phyloP scores from a whole-genome alignment of 345 rosid species.

The Stellera chamaejasme region DNA sequence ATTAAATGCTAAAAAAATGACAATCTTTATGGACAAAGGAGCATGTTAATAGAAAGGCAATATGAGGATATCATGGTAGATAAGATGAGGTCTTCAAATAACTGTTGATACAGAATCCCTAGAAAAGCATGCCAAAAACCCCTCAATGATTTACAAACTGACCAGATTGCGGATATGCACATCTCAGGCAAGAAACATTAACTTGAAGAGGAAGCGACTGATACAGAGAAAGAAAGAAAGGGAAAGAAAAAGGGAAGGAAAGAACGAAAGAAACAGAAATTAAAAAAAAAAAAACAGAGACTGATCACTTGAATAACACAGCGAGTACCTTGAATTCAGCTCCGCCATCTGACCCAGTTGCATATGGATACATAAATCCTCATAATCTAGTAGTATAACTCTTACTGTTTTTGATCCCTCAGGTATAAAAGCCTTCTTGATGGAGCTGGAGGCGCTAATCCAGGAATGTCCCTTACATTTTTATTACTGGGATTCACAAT shows the following conservation, averaged over 20 bases:
- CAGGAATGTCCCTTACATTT: conserved; percentile 90
- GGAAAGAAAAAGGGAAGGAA: too few species aligned
- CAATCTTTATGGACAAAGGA: too few species aligned
- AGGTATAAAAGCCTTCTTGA: conserved; percentile 71
- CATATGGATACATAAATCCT: too few species aligned
- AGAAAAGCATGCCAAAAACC: too few species aligned
- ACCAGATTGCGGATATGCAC: conserved; percentile 30
- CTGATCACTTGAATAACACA: too few species aligned
- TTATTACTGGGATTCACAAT: conserved; percentile 87
- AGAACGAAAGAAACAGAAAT: too few species aligned
- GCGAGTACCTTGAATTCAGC: too few species aligned
- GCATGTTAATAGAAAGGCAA: too few species aligned
- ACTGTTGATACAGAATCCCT: conserved; percentile 3
- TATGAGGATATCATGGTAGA: too few species aligned
- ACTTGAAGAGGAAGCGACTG: not conserved
- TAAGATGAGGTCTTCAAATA: conserved; percentile 14
- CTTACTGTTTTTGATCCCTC: conserved; percentile 19
- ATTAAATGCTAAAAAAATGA: too few species aligned
- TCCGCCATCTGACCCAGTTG: too few species aligned
- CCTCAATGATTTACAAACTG: conserved; percentile 26
- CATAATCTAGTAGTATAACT: not conserved
- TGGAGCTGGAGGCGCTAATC: conserved; percentile 96
- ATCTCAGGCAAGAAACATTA: conserved; percentile 21
- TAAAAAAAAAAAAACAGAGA: too few species aligned
- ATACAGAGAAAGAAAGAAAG: not conserved